Conservation (phyloP, 371 early-diverging fungal genomes). For the Quaeritorhiza haematococci region DNA sequence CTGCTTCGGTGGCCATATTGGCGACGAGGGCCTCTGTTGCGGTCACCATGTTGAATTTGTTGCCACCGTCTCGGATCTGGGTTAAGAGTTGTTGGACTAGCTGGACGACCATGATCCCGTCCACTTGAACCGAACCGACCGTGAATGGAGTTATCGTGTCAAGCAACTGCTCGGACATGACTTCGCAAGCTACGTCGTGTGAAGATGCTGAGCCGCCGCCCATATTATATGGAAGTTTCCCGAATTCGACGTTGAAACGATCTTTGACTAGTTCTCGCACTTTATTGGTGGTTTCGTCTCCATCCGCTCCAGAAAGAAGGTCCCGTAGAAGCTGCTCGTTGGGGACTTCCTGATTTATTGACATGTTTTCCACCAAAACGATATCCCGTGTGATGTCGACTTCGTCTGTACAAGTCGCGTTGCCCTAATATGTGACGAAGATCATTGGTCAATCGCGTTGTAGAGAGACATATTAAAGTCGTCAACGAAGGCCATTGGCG, state of each 20-base stretch:
- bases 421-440: conserved; percentile 13
- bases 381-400: conserved; percentile 36
- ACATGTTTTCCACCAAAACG: conserved; percentile 46
- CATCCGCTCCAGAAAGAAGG: conserved; percentile 37
- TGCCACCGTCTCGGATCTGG: conserved; percentile 45
- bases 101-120: conserved; percentile 36
- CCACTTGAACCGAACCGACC: conserved; percentile 34
- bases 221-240: conserved; percentile 38
- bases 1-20: conserved; percentile 50
- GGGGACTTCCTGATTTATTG: conserved; percentile 43
- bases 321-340: conserved; percentile 32
- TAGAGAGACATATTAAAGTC: background rate
- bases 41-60: conserved; percentile 45
- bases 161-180: conserved; percentile 22
- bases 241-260: conserved; percentile 36
- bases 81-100: conserved; percentile 43
- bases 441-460: background rate
- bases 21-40: conserved; percentile 46
- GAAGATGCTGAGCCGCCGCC: conserved; percentile 1
- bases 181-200: conserved; percentile 26
- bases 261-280: conserved; percentile 33
- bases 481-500: background rate
- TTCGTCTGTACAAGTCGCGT: conserved; percentile 30
- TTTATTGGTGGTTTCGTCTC: conserved; percentile 45
- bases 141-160: conserved; percentile 29